These are phyloP conservation scores for Aspergillus fijiensis DNA, from an alignment of 2,329 filamentous ascomycete genomes.

Conservation along the genomic window DNA sequence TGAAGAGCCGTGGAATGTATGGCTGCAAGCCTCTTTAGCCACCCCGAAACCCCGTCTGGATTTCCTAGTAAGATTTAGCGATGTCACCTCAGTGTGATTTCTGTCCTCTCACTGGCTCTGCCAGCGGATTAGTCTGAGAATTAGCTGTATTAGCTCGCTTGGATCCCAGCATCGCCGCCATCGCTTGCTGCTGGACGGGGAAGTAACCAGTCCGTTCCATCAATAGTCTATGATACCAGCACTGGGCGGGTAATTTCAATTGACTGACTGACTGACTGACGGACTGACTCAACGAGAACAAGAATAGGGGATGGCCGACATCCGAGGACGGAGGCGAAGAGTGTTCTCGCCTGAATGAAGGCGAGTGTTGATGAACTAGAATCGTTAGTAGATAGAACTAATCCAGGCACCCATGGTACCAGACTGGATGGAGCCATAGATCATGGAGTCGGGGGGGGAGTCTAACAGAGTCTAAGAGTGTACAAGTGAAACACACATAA, in stretches of 20 bases:
- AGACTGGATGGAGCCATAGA: neutral
- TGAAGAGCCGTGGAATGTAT: constrained; percentile 5
- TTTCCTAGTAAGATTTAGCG: neutral
- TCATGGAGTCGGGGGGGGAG: neutral
- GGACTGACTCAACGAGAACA: neutral
- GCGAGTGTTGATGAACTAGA: neutral
- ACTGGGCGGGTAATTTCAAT: neutral
- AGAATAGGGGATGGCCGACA: neutral
- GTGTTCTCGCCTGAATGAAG: neutral
- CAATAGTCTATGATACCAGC: neutral
- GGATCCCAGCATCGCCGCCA: neutral
- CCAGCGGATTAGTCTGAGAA: neutral
- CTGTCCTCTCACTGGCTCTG: neutral
- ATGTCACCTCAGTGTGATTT: constrained; percentile 1
- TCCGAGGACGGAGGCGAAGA: neutral
- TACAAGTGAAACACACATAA: constrained; percentile 9
- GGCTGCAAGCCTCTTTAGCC: neutral
- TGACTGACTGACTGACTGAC: neutral
- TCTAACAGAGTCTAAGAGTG: neutral
- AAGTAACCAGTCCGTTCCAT: neutral
- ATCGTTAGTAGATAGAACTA: constrained; percentile 3
- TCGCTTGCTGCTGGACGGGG: too few relatives aligned
- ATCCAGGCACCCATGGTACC: constrained; percentile 1
- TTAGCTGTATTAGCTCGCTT: neutral
- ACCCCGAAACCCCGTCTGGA: neutral